Conservation (phyloP, 2,329 filamentous ascomycete species). For the Colletotrichum cuscutae region DNA sequence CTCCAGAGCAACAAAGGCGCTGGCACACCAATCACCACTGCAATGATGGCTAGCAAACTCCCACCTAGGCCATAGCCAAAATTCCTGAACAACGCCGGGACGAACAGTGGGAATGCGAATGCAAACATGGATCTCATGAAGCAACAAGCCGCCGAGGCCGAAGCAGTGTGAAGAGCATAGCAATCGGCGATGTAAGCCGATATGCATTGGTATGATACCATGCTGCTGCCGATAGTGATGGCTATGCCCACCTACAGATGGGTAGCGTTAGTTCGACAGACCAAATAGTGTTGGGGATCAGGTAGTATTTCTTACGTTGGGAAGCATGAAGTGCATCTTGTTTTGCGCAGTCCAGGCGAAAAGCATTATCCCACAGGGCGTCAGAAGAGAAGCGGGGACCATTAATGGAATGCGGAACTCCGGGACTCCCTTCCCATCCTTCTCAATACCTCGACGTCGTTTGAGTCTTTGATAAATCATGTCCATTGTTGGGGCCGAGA, state of each 20-base stretch:
- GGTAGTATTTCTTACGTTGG: slow-evolving; percentile 39
- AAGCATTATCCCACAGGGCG: slow-evolving; percentile 47
- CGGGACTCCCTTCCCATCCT: slow-evolving; percentile 49
- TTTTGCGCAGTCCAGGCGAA: slow-evolving; percentile 57
- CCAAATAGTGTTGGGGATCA: not conserved
- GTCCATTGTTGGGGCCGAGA: slow-evolving; percentile 57
- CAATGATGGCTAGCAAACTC: slow-evolving; percentile 48
- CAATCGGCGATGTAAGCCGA: slow-evolving; percentile 53
- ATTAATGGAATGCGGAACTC: slow-evolving; percentile 61
- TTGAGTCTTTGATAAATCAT: slow-evolving; percentile 45
- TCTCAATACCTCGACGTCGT: slow-evolving; percentile 35
- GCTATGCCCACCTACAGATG: slow-evolving; percentile 5
- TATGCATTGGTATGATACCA: slow-evolving; percentile 23
- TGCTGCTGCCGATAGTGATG: slow-evolving; percentile 11
- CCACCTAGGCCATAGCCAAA: slow-evolving; percentile 53
- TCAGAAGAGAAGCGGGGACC: slow-evolving; percentile 59
- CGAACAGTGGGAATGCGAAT: slow-evolving; percentile 62
- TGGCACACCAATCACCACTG: slow-evolving; percentile 48
- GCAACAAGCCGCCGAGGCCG: slow-evolving; percentile 57
- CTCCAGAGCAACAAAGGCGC: slow-evolving; percentile 52
- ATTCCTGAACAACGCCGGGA: slow-evolving; percentile 48
- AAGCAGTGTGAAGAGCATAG: slow-evolving; percentile 58
- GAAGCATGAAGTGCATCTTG: slow-evolving; percentile 62
- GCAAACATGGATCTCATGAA: slow-evolving; percentile 57
- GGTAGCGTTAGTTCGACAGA: not conserved